A percentile compares a stretch with the other conserved stretches of the same genome.
Conservation (phyloP, 805 yeast species). For the Starmerella kuoi region DNA sequence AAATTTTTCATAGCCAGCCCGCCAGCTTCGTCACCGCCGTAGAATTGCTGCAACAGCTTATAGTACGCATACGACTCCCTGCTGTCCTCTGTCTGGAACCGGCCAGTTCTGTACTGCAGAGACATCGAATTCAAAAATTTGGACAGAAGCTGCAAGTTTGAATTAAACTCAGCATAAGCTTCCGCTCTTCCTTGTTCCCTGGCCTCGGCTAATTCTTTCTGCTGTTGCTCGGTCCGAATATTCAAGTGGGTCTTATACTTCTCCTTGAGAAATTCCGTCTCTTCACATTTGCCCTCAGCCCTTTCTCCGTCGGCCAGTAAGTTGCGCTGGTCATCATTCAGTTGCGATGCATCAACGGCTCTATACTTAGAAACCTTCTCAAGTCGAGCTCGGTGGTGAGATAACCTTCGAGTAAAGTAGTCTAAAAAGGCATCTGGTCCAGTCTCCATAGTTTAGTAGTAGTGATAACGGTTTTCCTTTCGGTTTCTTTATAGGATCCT, state of each 20-base stretch:
- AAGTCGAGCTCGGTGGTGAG: neutral
- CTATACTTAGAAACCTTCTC: constrained; percentile 1
- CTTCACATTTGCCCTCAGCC: constrained; percentile 1
- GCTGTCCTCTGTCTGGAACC: neutral
- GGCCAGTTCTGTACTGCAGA: neutral
- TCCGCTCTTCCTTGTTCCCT: neutral
- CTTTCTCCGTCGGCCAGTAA: neutral
- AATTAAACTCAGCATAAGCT: neutral
- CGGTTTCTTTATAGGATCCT: too few species aligned
- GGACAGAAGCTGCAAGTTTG: neutral
- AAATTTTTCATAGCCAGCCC: constrained; percentile 1
- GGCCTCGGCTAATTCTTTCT: neutral
- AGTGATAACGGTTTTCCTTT: too few species aligned
- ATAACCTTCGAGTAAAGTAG: constrained; percentile 1
- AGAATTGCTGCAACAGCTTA: constrained; percentile 3
- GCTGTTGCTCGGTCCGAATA: neutral
- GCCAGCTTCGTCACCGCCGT: constrained; percentile 4
- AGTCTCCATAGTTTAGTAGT: neutral
- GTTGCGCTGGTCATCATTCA: constrained; percentile 2
- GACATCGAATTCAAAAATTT: neutral
- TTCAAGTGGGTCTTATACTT: neutral
- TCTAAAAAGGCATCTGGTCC: constrained; percentile 1
- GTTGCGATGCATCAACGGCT: constrained; percentile 1
- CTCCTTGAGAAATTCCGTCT: neutral
- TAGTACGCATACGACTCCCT: neutral